Evolutionary conservation across 2,329 filamentous ascomycete genomes (phyloP), one percentile per base, ranked within the genome.

Genomic region (Venturia oleaginea): DNA sequence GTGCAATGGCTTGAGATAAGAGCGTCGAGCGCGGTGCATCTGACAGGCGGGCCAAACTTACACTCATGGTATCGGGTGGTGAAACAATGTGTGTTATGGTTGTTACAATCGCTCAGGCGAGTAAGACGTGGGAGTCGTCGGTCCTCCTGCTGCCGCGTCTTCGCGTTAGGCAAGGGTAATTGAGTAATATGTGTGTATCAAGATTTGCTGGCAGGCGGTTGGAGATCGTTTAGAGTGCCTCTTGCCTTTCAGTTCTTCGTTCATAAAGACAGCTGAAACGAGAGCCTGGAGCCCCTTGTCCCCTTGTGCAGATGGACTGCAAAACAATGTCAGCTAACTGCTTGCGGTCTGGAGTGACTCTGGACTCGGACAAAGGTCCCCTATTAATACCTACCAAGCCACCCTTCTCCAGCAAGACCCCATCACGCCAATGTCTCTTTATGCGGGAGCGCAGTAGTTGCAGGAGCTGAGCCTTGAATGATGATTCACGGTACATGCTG

Each of bases 61-160:
- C 61, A 51, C 61, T 62, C 61, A 62, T 62, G 30, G 61, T 51
- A 42, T 62, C 13, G 32, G 43, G 4, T 32, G 11, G 15, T 54
- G 61, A 62, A 62, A 48, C 63, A 37, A 55, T 59, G 59, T 30
- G 27, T 46, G 61, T 62, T 60, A 15, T 57, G 51, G 17, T 34
- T 57, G 30, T 34, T 57, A 17, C n/a, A 57, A 22, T 27, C n/a
- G n/a, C 13, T 57, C 51, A 57, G 51, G 13, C 51, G 17, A 34
- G 51, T 57, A 34, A 57, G 51, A n/a, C 19, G 51, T 57, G 27
- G 51, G 15, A 27, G 46, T 51, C 51, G 27, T 57, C 27, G 51
- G 51, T 34, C 30, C 15, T 34, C 51, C 1, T 15, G 24, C 30
- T n/a, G 30, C 27, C 30, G 51, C 51, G 27, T 32, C 51, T 57